Percentiles rank a stretch among this genome's conserved stretches.
phyloP scores from a whole-genome alignment of 2,329 filamentous ascomycete genomes.

The Talaromyces sp. region DNA sequence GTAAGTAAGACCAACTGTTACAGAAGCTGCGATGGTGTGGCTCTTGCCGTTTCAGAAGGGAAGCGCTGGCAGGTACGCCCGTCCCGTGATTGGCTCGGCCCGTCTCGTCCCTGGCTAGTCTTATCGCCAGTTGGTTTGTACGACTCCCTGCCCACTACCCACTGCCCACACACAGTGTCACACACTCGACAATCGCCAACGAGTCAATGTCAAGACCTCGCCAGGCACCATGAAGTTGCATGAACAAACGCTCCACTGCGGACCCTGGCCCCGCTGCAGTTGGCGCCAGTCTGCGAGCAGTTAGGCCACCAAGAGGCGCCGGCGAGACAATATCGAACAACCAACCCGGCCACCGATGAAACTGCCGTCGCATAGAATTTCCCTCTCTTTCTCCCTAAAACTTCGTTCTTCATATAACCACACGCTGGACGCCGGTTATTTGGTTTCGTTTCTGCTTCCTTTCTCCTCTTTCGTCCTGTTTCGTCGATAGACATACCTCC shows the following conservation, averaged over 20 bases:
- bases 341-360: neutral
- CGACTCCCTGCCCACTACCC: no score
- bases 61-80: neutral
- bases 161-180: no score
- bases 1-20: no score
- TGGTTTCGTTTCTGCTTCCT: neutral
- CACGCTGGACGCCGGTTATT: conserved; percentile 9
- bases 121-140: neutral
- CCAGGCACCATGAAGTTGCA: neutral
- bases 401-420: conserved; percentile 10
- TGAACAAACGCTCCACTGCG: conserved; percentile 1
- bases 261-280: neutral
- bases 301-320: conserved; percentile 4
- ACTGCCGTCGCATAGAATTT: conserved; percentile 1
- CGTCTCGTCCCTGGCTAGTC: neutral
- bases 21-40: conserved; percentile 12
- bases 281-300: neutral
- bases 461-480: conserved; percentile 1
- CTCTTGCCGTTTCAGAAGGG: conserved; percentile 9
- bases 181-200: neutral
- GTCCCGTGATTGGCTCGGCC: neutral
- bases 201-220: neutral
- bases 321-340: neutral
- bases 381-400: no score
- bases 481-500: neutral